phyloP scores from a whole-genome alignment of 176 grass and related monocot species.

The Pontederia paniculata region DNA sequence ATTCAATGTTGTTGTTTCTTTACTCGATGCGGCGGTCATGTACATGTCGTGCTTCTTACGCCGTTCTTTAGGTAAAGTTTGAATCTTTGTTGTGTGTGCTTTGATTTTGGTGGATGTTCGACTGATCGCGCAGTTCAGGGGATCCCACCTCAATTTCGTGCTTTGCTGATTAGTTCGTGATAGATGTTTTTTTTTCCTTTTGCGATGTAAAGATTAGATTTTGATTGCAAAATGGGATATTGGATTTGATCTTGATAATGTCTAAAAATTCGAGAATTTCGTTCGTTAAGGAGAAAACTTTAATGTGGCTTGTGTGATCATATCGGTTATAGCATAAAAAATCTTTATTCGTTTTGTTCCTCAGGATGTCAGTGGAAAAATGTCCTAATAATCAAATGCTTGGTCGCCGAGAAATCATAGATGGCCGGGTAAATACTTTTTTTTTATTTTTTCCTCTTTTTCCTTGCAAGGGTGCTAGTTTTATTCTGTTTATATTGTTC shows the following conservation, averaged over 20 bases:
- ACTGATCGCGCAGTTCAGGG: no score
- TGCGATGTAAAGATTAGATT: no score
- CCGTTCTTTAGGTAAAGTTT: no score
- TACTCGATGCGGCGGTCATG: no score
- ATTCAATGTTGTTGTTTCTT: not conserved
- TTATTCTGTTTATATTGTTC: not conserved
- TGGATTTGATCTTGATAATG: no score
- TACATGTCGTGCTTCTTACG: no score
- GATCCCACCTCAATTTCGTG: no score
- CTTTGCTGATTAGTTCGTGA: no score
- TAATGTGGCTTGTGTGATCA: not conserved
- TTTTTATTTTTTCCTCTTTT: slow-evolving; percentile 1
- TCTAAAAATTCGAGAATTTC: not conserved
- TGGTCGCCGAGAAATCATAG: slow-evolving; percentile 38
- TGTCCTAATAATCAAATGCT: slow-evolving; percentile 66
- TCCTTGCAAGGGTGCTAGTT: not conserved
- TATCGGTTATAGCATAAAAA: not conserved
- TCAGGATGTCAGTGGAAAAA: slow-evolving; percentile 58
- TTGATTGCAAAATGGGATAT: no score
- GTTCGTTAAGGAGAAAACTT: not conserved
- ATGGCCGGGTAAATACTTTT: slow-evolving; percentile 39
- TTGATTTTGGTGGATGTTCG: no score
- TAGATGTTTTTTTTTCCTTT: no score
- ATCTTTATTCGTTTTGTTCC: not conserved
- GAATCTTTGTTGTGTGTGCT: no score